phyloP scores from a whole-genome alignment of 257 asterid genomes.

The Solanum stenotomum region DNA sequence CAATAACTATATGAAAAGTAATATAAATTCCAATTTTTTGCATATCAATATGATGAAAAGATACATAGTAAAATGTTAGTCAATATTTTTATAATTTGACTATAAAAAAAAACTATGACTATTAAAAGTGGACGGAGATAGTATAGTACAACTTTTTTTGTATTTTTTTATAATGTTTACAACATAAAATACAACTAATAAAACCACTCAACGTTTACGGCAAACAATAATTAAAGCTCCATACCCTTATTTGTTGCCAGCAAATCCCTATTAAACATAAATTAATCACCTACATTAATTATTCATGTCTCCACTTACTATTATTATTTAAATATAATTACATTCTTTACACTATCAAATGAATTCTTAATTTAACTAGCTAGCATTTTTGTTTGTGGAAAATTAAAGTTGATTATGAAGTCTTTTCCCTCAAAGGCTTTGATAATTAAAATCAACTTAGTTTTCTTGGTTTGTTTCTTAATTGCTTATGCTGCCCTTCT shows the following conservation, averaged over 20 bases:
- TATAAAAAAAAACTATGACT: too few relatives aligned
- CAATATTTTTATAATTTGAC: too few relatives aligned
- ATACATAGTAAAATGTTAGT: too few relatives aligned
- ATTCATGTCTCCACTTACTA: neutral
- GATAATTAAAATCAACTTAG: conserved; percentile 51
- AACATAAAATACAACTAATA: neutral
- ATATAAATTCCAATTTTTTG: too few relatives aligned
- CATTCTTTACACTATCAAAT: neutral
- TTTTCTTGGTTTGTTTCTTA: conserved; percentile 52
- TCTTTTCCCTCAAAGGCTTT: conserved; percentile 45
- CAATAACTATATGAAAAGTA: too few relatives aligned
- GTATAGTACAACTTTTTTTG: neutral
- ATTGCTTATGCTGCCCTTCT: conserved; percentile 47
- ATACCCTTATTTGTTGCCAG: neutral
- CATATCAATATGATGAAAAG: too few relatives aligned
- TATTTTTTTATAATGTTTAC: neutral
- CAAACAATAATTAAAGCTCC: neutral
- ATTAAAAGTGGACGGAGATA: too few relatives aligned
- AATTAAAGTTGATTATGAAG: conserved; percentile 36
- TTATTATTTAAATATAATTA: neutral
- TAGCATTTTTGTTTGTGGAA: neutral
- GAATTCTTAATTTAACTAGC: neutral
- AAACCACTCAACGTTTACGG: neutral
- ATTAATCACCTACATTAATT: neutral
- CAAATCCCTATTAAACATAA: neutral